Conservation (phyloP, 352 stramenopile genomes). For the Phytophthora macrochlamydospora region DNA sequence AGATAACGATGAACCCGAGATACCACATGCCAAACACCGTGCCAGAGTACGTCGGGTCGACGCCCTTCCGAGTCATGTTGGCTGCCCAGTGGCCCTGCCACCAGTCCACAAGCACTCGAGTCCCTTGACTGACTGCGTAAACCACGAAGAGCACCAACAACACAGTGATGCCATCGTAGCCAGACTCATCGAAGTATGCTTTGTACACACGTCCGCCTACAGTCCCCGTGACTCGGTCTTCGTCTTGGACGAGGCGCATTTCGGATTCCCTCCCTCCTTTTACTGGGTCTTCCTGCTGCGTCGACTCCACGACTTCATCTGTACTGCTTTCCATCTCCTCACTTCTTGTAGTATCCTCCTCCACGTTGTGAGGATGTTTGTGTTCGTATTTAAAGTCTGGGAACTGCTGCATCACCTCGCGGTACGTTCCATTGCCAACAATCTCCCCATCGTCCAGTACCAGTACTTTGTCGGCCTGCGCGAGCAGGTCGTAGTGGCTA, state of each 20-base stretch:
- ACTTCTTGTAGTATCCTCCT: neutral
- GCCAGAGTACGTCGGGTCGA: slow-evolving; percentile 36
- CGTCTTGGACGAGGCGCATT: slow-evolving; percentile 26
- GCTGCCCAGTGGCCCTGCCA: slow-evolving; percentile 35
- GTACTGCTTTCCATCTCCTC: neutral
- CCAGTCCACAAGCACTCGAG: slow-evolving; percentile 33
- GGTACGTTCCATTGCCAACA: slow-evolving; percentile 26
- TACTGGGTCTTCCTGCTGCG: neutral
- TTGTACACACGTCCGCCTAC: slow-evolving; percentile 26
- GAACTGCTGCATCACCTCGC: slow-evolving; percentile 16
- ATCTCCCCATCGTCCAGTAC: slow-evolving; percentile 36
- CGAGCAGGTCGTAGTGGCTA: slow-evolving; percentile 38
- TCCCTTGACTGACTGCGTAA: slow-evolving; percentile 17
- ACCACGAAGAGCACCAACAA: slow-evolving; percentile 5
- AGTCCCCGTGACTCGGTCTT: slow-evolving; percentile 31
- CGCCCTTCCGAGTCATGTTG: slow-evolving; percentile 19
- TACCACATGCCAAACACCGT: slow-evolving; percentile 35
- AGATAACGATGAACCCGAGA: slow-evolving; percentile 36
- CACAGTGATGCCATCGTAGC: slow-evolving; percentile 14
- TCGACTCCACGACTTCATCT: neutral
- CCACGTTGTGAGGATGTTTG: slow-evolving; percentile 4
- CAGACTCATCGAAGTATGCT: slow-evolving; percentile 35
- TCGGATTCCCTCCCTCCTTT: slow-evolving; percentile 2
- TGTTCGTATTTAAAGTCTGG: slow-evolving; percentile 21
- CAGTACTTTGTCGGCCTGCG: slow-evolving; percentile 32